These are phyloP conservation scores for Ophiostoma pallidulum DNA, from an alignment of 2,329 filamentous ascomycete species.

Conservation along the genomic window DNA sequence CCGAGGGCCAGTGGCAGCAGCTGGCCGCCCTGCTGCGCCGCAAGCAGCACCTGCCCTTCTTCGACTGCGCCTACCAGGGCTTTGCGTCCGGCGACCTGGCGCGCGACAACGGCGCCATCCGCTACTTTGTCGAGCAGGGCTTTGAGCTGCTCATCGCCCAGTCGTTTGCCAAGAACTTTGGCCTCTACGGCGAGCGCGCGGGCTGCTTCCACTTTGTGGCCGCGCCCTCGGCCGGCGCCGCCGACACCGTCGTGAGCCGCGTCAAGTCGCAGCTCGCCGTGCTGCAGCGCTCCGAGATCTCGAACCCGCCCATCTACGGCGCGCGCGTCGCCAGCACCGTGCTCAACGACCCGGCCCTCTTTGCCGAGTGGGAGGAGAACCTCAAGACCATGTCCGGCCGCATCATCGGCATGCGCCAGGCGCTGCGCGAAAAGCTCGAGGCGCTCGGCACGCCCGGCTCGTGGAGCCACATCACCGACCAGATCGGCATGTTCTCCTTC, in stretches of 20 bases:
- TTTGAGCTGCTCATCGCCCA: constrained; percentile 84
- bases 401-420: constrained; percentile 84
- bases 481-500: constrained; percentile 99
- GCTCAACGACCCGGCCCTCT: constrained; percentile 73
- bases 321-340: constrained; percentile 78
- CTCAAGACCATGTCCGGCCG: constrained; percentile 88
- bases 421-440: constrained; percentile 71
- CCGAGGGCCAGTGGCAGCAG: constrained; percentile 87
- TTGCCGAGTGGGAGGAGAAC: constrained; percentile 87
- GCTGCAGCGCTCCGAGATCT: constrained; percentile 94
- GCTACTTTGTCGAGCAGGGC: constrained; percentile 86
- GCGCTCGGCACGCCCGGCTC: constrained; percentile 74
- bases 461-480: constrained; percentile 96
- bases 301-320: constrained; percentile 90
- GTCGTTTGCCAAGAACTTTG: constrained; percentile 97
- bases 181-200: constrained; percentile 90
- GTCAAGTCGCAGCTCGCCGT: constrained; percentile 86
- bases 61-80: constrained; percentile 95
- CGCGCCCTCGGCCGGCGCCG: constrained; percentile 44
- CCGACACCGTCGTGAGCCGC: constrained; percentile 52
- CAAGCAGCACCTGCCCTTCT: constrained; percentile 91
- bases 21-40: constrained; percentile 67
- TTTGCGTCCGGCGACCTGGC: constrained; percentile 87
- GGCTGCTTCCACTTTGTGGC: constrained; percentile 95
- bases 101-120: constrained; percentile 82